Conservation (phyloP, 352 stramenopile genomes). For the Phytopythium litorale region DNA sequence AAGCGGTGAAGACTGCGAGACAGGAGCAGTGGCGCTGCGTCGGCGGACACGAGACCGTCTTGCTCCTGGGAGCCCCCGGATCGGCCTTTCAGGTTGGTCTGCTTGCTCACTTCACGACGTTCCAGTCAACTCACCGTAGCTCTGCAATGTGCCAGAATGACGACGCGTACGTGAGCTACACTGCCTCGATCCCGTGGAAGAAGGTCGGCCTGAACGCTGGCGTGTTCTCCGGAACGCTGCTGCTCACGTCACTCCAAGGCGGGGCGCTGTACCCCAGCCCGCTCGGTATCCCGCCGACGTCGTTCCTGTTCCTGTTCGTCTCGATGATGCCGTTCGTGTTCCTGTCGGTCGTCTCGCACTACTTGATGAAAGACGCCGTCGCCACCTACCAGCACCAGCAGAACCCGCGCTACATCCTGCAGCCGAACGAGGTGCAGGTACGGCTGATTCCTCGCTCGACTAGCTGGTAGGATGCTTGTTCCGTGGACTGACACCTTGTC, state of each 20-base stretch:
- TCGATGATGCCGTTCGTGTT: slow-evolving; percentile 51
- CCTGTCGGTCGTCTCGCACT: slow-evolving; percentile 69
- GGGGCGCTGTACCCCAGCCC: slow-evolving; percentile 81
- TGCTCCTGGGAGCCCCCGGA: slow-evolving; percentile 25
- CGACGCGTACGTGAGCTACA: slow-evolving; percentile 12
- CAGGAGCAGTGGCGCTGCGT: slow-evolving; percentile 63
- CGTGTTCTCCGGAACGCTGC: slow-evolving; percentile 78
- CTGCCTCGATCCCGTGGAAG: slow-evolving; percentile 33
- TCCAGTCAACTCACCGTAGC: background rate
- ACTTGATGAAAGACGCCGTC: slow-evolving; percentile 37
- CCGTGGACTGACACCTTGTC: background rate
- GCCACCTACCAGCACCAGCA: slow-evolving; percentile 32
- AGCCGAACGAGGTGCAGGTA: slow-evolving; percentile 40
- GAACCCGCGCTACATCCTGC: slow-evolving; percentile 35
- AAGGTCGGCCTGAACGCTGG: slow-evolving; percentile 70
- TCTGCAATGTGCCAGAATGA: background rate
- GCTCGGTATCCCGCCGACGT: slow-evolving; percentile 87
- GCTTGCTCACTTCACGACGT: background rate
- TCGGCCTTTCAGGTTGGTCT: slow-evolving; percentile 21
- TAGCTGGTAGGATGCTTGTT: background rate
- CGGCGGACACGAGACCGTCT: slow-evolving; percentile 20
- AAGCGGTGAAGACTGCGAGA: slow-evolving; percentile 72
- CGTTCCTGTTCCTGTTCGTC: slow-evolving; percentile 75
- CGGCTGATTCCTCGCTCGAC: slow-evolving; percentile 5
- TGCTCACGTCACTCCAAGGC: slow-evolving; percentile 88